Conservation (phyloP, 257 asterid species). For the Primulina eburnea region DNA sequence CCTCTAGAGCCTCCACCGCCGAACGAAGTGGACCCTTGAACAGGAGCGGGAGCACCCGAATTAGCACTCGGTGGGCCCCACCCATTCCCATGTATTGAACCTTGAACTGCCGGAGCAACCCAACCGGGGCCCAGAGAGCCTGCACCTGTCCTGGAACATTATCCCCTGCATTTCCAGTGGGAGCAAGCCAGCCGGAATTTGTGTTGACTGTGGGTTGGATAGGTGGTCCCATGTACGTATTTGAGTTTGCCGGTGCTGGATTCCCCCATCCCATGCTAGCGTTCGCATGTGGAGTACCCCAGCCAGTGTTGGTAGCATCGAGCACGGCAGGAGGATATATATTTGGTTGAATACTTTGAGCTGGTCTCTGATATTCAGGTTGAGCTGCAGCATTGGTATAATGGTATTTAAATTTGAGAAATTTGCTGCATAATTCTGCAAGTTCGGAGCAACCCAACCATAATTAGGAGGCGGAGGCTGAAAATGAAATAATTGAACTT, state of each 20-base stretch:
- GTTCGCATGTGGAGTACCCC: slow-evolving; percentile 58
- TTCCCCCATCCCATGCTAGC: slow-evolving; percentile 70
- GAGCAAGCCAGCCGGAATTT: background rate
- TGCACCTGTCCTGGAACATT: slow-evolving; percentile 27
- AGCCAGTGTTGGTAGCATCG: slow-evolving; percentile 44
- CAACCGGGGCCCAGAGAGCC: slow-evolving; percentile 44
- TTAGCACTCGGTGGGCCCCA: slow-evolving; percentile 55
- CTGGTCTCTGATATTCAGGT: slow-evolving; percentile 60
- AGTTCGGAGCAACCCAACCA: slow-evolving; percentile 48
- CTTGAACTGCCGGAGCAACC: slow-evolving; percentile 46
- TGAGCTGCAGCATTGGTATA: slow-evolving; percentile 45
- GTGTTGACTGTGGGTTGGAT: slow-evolving; percentile 37
- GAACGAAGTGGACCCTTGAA: slow-evolving; percentile 45
- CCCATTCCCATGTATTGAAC: slow-evolving; percentile 35
- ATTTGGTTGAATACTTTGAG: slow-evolving; percentile 54
- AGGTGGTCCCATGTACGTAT: slow-evolving; percentile 51
- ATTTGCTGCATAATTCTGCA: slow-evolving; percentile 50
- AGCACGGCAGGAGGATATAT: slow-evolving; percentile 47
- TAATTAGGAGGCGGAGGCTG: slow-evolving; percentile 47
- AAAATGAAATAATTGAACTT: no score
- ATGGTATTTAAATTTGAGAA: slow-evolving; percentile 47
- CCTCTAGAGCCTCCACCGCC: slow-evolving; percentile 47
- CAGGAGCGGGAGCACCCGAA: slow-evolving; percentile 44
- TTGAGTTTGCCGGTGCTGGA: slow-evolving; percentile 42
- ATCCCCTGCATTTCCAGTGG: slow-evolving; percentile 43